A percentile compares a stretch with the other conserved stretches of the same genome.
Conservation (phyloP, 768 basidiomycete species). For the Hebeloma cylindrosporum region DNA sequence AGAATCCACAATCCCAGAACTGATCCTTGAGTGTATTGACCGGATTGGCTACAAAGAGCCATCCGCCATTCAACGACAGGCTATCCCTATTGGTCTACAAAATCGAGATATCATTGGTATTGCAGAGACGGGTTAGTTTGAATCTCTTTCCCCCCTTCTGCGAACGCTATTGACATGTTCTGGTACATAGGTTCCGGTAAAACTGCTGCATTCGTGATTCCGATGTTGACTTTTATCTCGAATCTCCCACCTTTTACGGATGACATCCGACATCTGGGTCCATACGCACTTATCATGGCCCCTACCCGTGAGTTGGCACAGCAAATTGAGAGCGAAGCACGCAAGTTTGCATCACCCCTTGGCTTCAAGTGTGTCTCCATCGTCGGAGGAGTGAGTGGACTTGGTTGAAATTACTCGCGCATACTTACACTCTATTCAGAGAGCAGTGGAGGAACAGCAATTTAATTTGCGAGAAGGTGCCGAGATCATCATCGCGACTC, state of each 20-base stretch:
- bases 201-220: slow-evolving; percentile 97
- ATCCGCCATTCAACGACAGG: slow-evolving; percentile 95
- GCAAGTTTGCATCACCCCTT: slow-evolving; percentile 87
- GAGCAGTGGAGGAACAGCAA: slow-evolving; percentile 96
- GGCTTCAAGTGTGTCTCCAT: slow-evolving; percentile 96
- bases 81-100: slow-evolving; percentile 97
- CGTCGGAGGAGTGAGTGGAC: slow-evolving; percentile 82
- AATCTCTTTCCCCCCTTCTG: background rate
- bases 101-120: slow-evolving; percentile 98
- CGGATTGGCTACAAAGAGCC: slow-evolving; percentile 96
- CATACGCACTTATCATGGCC: slow-evolving; percentile 89
- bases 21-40: slow-evolving; percentile 82
- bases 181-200: slow-evolving; percentile 86
- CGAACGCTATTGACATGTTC: slow-evolving; percentile 2
- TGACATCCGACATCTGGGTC: slow-evolving; percentile 91
- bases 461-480: slow-evolving; percentile 98
- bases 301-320: slow-evolving; percentile 99
- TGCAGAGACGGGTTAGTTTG: slow-evolving; percentile 85
- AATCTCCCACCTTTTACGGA: slow-evolving; percentile 84
- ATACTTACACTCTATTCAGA: slow-evolving; percentile 37
- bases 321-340: slow-evolving; percentile 92
- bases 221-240: slow-evolving; percentile 94
- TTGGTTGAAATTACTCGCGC: slow-evolving; percentile 6
- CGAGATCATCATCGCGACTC: slow-evolving; percentile 98
- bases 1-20: slow-evolving; percentile 80